Conservation (phyloP, 306 rosid genomes). For the Castanea mollissima region DNA sequence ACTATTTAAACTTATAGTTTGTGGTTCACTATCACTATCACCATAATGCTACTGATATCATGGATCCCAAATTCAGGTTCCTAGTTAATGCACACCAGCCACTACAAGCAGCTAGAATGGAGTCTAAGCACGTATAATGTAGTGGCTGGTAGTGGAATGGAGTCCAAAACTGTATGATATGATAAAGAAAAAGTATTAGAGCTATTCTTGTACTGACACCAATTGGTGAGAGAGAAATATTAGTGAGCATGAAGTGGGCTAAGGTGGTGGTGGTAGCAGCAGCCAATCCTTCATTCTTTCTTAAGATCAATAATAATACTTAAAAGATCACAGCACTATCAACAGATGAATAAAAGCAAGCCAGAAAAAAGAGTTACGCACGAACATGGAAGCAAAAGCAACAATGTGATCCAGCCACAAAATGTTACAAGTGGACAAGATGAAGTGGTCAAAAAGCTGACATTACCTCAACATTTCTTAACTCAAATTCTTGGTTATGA, state of each 20-base stretch:
- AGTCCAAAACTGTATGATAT: not conserved
- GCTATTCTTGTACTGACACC: not conserved
- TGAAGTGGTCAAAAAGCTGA: not conserved
- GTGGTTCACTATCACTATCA: too few species aligned
- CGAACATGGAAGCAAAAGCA: not conserved
- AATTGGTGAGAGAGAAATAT: not conserved
- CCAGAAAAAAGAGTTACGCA: not conserved
- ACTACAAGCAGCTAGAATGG: not conserved
- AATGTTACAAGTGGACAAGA: not conserved
- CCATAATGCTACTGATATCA: too few species aligned
- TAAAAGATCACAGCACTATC: not conserved
- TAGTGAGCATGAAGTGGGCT: not conserved
- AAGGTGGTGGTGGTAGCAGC: not conserved
- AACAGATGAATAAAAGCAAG: not conserved
- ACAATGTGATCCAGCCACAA: not conserved
- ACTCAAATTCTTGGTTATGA: conserved; percentile 78
- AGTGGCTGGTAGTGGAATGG: not conserved
- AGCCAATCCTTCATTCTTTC: not conserved
- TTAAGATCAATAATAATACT: not conserved
- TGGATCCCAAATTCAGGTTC: not conserved
- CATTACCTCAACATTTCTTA: conserved; percentile 87
- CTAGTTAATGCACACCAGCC: not conserved
- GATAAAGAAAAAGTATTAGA: not conserved
- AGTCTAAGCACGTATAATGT: not conserved
- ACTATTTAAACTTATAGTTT: too few species aligned